These are phyloP conservation scores for Mycoemilia scoparia DNA, from an alignment of 192 early-diverging fungal species.

Conservation along the genomic window DNA sequence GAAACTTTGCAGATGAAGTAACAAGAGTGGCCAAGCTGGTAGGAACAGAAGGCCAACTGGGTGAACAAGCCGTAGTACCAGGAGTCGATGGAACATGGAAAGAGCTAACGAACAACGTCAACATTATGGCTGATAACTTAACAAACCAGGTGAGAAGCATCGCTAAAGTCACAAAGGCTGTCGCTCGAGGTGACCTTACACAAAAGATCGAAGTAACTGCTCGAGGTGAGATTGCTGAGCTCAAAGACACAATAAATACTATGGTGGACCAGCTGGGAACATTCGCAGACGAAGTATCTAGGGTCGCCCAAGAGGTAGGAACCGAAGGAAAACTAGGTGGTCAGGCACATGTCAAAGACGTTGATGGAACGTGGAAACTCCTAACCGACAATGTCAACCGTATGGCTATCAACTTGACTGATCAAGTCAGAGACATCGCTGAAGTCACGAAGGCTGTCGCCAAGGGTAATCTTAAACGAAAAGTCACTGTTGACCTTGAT, in stretches of 20 bases:
- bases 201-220: constrained; percentile 30
- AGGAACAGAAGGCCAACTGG: constrained; percentile 37
- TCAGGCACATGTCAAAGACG: constrained; percentile 28
- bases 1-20: constrained; percentile 32
- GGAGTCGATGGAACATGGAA: constrained; percentile 38
- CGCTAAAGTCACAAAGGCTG: constrained; percentile 33
- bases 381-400: constrained; percentile 42
- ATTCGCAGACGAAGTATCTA: constrained; percentile 35
- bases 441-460: constrained; percentile 31
- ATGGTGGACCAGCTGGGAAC: constrained; percentile 38
- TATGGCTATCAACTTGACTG: constrained; percentile 43
- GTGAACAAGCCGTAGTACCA: constrained; percentile 27
- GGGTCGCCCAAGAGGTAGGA: constrained; percentile 38
- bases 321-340: constrained; percentile 43
- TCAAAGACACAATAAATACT: constrained; percentile 36
- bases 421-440: constrained; percentile 38
- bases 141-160: constrained; percentile 42
- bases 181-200: constrained; percentile 36
- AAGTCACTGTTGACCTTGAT: constrained; percentile 14
- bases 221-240: constrained; percentile 34
- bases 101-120: constrained; percentile 40
- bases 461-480: constrained; percentile 22
- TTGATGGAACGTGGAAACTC: constrained; percentile 40
- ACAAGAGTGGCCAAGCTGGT: constrained; percentile 34
- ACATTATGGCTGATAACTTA: constrained; percentile 39